Base-by-base conservation (phyloP, 306 rosid genomes). In the Cucumis sativus region DNA sequence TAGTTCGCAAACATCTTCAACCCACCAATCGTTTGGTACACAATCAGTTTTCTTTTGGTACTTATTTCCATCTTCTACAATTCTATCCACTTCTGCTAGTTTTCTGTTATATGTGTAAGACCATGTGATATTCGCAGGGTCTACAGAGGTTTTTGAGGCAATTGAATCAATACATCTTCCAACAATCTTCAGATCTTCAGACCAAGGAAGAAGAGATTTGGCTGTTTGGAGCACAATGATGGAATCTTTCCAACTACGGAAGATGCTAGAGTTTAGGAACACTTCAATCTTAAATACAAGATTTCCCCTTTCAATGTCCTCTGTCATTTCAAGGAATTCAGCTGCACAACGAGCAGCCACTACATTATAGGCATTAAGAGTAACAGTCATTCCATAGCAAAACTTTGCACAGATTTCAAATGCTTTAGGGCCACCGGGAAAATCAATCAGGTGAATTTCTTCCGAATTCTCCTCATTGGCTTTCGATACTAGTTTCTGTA, bases 11-110 rank as follows among this genome's bases (percentile, higher is more conserved):
- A 96, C 87, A 82, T 96, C 99, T 83, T 96, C 99, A 66, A 96
- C 92, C 99, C 99, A 96, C 99, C 99, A 96, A 86, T 96, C 99
- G 80, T 80, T 87, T 10, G 98, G 96, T 72, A 96, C 91, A 75
- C 79, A 79, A 57, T 90, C 96, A 14, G 79, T n/a, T 82, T 85
- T 90, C 55, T 83, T 91, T 4, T 75, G 88, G 35, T 64, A 81
- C 41, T 83, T 77, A 65, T 77, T 72, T 80, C 82, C 86, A 77
- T 88, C 97, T 84, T 86, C 96, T 7, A 84, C 75, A 39, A 89
- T 87, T 78, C 82, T 86, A 72, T 87, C 91, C 6, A 78, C 84
- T 83, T 88, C 92, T 0, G 90, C 78, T 77, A 96, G 62, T 70
- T 91, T 96, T 52, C 99, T 85, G 82, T 92, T 96, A 47, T 77